Percentiles rank a stretch among this genome's conserved stretches.
These are phyloP conservation scores for Petunia secreta DNA, from an alignment of 257 asterid genomes.

Conservation along the genomic window DNA sequence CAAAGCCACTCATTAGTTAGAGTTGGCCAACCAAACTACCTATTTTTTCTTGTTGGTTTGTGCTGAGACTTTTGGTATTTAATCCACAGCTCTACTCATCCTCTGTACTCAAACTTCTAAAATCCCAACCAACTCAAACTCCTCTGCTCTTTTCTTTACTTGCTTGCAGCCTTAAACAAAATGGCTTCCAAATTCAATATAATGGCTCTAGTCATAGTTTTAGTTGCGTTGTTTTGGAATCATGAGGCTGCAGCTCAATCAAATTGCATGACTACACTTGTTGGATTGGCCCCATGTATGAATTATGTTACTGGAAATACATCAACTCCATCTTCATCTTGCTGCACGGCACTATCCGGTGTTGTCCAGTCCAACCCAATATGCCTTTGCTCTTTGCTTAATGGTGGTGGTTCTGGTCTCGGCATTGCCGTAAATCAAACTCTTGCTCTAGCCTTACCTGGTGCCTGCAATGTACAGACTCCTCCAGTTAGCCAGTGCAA, in stretches of 20 bases:
- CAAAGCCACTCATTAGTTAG: background rate
- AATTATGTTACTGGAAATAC: conserved; percentile 52
- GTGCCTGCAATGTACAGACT: conserved; percentile 52
- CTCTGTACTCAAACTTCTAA: conserved; percentile 31
- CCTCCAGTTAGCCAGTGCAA: conserved; percentile 51
- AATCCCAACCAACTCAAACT: conserved; percentile 14
- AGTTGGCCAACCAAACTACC: conserved; percentile 47
- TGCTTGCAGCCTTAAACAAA: background rate
- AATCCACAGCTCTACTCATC: conserved; percentile 14
- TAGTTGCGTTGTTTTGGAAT: conserved; percentile 25
- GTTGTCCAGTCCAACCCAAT: conserved; percentile 51
- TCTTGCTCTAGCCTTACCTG: conserved; percentile 57
- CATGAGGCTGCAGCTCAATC: conserved; percentile 45
- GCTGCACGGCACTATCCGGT: conserved; percentile 51
- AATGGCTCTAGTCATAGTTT: conserved; percentile 25
- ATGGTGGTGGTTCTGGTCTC: conserved; percentile 35
- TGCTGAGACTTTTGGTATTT: conserved; percentile 18
- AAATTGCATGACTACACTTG: conserved; percentile 45
- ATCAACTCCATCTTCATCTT: conserved; percentile 47
- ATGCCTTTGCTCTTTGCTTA: conserved; percentile 53
- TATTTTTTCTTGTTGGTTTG: conserved; percentile 1
- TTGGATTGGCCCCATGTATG: conserved; percentile 52
- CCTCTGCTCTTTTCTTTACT: background rate
- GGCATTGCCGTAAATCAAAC: conserved; percentile 53
- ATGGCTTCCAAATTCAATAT: conserved; percentile 41